Percentiles rank a stretch among this genome's conserved stretches.
Conservation (phyloP, 176 grass and related monocot genomes). For the Aegilops tauschii region DNA sequence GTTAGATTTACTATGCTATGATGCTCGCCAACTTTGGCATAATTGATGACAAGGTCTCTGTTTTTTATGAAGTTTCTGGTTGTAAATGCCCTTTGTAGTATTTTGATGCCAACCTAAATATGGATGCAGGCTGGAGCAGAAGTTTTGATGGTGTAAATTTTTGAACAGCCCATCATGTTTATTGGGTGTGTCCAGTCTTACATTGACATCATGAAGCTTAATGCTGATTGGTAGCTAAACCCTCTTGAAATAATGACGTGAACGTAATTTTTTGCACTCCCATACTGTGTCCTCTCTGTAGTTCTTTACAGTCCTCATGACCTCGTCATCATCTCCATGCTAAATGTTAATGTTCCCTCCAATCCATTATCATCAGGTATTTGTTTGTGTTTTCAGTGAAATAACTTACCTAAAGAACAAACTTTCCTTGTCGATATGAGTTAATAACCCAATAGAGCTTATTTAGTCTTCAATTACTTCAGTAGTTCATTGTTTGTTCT, state of each 20-base stretch:
- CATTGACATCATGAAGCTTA: conserved; percentile 55
- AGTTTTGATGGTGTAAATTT: conserved; percentile 49
- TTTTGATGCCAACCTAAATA: conserved; percentile 11
- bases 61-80: neutral
- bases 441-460: neutral
- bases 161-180: conserved; percentile 51
- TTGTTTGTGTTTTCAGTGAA: neutral
- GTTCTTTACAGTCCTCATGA: conserved; percentile 28
- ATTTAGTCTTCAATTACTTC: neutral
- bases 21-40: conserved; percentile 52
- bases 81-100: neutral
- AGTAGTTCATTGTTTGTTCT: neutral
- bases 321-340: neutral
- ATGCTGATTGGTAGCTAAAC: conserved; percentile 43
- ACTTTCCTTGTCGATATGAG: neutral
- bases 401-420: neutral
- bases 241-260: neutral
- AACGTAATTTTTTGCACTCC: neutral
- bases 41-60: conserved; percentile 53
- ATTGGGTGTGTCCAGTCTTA: conserved; percentile 52
- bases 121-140: conserved; percentile 41
- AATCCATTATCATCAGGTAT: neutral
- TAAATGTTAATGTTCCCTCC: neutral
- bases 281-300: neutral
- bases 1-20: conserved; percentile 59